These are phyloP conservation scores for Blumeria graminis DNA, from an alignment of 2,329 filamentous ascomycete species.

Conservation along the genomic window DNA sequence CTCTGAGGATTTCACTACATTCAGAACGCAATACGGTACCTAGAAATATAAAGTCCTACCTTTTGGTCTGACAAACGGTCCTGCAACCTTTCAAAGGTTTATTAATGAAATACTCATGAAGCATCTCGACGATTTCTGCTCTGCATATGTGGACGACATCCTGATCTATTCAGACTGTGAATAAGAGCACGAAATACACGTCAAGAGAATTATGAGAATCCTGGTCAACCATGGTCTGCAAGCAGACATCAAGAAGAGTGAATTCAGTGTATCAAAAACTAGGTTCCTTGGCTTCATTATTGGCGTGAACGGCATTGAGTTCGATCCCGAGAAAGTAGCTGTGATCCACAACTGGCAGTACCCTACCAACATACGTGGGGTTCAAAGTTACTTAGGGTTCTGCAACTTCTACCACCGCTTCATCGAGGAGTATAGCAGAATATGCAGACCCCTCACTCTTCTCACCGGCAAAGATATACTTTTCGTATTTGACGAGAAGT, in stretches of 20 bases:
- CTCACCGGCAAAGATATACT: not conserved
- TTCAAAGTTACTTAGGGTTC: not conserved
- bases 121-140: constrained; percentile 1
- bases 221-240: not conserved
- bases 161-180: constrained; percentile 3
- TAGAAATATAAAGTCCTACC: constrained; percentile 2
- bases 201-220: not conserved
- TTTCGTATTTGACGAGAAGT: not conserved
- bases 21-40: not conserved
- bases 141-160: not conserved
- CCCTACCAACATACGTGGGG: not conserved
- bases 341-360: not conserved
- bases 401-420: not conserved
- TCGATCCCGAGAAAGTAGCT: not conserved
- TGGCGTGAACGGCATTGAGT: not conserved
- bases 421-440: not conserved
- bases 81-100: constrained; percentile 1
- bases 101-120: not conserved
- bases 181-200: not conserved
- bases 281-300: constrained; percentile 1
- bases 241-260: not conserved
- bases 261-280: not conserved
- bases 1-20: not conserved
- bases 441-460: not conserved
- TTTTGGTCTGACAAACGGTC: not conserved